phyloP scores from a whole-genome alignment of 495 filamentous ascomycete genomes.

The Letharia columbiana region DNA sequence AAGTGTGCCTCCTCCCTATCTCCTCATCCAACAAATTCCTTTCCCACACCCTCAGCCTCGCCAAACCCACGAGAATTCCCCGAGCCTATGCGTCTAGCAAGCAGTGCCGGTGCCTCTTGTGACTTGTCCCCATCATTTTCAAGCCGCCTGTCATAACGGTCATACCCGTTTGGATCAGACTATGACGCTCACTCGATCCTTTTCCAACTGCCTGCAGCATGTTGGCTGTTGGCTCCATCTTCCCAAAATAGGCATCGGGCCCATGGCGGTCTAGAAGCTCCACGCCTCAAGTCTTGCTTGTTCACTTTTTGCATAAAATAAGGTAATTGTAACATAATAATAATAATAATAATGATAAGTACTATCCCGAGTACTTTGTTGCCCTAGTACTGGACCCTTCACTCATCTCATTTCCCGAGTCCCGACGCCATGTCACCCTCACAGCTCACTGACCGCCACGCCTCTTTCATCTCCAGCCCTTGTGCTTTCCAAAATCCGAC shows the following conservation, averaged over 20 bases:
- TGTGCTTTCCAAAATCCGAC: too few relatives aligned
- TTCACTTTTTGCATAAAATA: too few relatives aligned
- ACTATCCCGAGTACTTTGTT: too few relatives aligned
- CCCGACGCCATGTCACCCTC: too few relatives aligned
- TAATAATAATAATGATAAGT: too few relatives aligned
- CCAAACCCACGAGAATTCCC: neutral
- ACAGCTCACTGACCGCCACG: too few relatives aligned
- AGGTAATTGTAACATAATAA: too few relatives aligned
- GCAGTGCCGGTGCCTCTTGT: neutral
- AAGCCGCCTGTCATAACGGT: slow-evolving; percentile 5
- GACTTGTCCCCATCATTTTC: neutral
- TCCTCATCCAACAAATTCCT: too few relatives aligned
- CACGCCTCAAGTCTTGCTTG: neutral
- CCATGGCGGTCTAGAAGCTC: neutral
- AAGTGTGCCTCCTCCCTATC: too few relatives aligned
- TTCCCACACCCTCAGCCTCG: neutral
- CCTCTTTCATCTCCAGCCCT: too few relatives aligned
- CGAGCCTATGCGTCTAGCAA: slow-evolving; percentile 1
- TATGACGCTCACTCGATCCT: neutral
- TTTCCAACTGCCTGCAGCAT: neutral
- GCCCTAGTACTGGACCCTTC: too few relatives aligned
- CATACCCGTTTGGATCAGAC: slow-evolving; percentile 1
- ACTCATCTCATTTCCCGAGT: too few relatives aligned
- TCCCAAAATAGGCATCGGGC: neutral
- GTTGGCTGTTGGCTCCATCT: neutral